These are phyloP conservation scores for Penicillium sp. DNA, from an alignment of 2,329 filamentous ascomycete genomes.

Conservation along the genomic window DNA sequence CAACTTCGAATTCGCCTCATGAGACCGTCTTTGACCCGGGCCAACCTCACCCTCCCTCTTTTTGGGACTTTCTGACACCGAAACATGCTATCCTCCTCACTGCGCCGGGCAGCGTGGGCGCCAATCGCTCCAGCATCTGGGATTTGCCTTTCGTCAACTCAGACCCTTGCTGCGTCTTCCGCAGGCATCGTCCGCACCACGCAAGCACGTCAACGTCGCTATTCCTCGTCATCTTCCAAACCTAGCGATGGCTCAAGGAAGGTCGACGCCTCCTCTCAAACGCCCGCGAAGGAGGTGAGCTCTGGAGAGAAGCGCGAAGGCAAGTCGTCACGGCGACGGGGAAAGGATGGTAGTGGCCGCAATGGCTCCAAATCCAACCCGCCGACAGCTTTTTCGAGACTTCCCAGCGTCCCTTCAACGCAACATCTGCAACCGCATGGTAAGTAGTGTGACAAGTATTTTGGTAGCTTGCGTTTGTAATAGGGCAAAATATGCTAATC, in stretches of 20 bases:
- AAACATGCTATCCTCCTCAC: constrained; percentile 52
- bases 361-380: constrained; percentile 43
- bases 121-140: constrained; percentile 39
- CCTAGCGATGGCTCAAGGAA: constrained; percentile 52
- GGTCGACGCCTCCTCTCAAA: constrained; percentile 45
- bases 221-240: constrained; percentile 56
- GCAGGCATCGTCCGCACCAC: constrained; percentile 38
- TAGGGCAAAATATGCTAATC: constrained; percentile 8
- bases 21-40: constrained; percentile 29
- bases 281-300: constrained; percentile 45
- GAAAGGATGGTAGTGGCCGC: constrained; percentile 41
- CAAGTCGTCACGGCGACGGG: constrained; percentile 41
- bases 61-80: constrained; percentile 30
- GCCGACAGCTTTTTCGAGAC: constrained; percentile 45
- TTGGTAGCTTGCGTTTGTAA: not conserved
- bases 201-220: constrained; percentile 50
- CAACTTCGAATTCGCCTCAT: constrained; percentile 44
- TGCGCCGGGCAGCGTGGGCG: constrained; percentile 51
- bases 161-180: constrained; percentile 37
- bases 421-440: constrained; percentile 55
- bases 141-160: constrained; percentile 36
- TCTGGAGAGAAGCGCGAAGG: constrained; percentile 42
- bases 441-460: constrained; percentile 29
- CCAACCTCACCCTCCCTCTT: constrained; percentile 30
- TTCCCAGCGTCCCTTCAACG: constrained; percentile 56